phyloP scores from a whole-genome alignment of 1,284 basidiomycete genomes.

The Macrocybe sp. region DNA sequence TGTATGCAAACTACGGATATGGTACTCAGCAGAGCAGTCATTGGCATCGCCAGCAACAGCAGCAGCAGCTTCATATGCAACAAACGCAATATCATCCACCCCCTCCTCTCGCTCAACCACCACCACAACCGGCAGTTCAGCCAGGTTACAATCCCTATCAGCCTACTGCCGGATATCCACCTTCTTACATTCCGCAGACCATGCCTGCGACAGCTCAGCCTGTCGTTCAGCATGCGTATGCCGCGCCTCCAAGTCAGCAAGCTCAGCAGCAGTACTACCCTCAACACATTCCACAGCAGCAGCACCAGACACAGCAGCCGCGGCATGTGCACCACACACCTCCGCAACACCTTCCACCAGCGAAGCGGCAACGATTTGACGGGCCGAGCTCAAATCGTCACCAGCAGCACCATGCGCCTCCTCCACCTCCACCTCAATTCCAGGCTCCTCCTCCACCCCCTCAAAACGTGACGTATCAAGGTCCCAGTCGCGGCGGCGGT shows the following conservation, averaged over 20 bases:
- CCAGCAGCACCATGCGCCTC: conserved; percentile 36
- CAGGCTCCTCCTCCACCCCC: conserved; percentile 39
- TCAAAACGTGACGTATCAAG: conserved; percentile 29
- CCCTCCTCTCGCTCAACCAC: conserved; percentile 43
- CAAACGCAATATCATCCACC: conserved; percentile 44
- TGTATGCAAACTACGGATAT: conserved; percentile 84
- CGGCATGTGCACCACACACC: conserved; percentile 56
- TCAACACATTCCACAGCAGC: conserved; percentile 37
- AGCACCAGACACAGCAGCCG: conserved; percentile 40
- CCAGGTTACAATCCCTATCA: conserved; percentile 75
- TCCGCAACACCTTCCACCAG: conserved; percentile 69
- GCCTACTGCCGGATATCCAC: conserved; percentile 62
- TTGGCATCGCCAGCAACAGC: conserved; percentile 54
- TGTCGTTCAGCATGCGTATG: conserved; percentile 35
- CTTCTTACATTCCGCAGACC: conserved; percentile 61
- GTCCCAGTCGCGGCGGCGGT: conserved; percentile 33
- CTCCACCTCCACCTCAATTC: conserved; percentile 45
- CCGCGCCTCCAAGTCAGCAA: conserved; percentile 38
- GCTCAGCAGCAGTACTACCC: conserved; percentile 41
- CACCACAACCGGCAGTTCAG: conserved; percentile 47
- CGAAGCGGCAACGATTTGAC: conserved; percentile 83
- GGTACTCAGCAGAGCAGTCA: conserved; percentile 53
- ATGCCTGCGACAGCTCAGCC: conserved; percentile 35
- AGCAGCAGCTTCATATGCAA: conserved; percentile 41
- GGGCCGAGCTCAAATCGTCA: conserved; percentile 51